Conservation (phyloP, 2,329 filamentous ascomycete genomes). For the Nigrospora osmanthi region DNA sequence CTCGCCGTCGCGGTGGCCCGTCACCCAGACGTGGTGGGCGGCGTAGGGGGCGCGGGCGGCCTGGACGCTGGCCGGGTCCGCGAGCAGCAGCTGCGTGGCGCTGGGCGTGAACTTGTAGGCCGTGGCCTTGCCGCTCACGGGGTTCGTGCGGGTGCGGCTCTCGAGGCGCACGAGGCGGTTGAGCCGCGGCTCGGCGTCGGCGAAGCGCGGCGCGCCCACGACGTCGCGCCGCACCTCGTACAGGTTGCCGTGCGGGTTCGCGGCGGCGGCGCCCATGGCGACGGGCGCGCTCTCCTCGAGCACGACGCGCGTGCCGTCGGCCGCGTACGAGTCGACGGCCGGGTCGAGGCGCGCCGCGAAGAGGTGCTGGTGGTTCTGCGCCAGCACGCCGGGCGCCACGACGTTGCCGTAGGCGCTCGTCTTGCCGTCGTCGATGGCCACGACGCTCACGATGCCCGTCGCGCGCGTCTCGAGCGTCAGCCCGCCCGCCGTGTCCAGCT, state of each 20-base stretch:
- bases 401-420: conserved; percentile 50
- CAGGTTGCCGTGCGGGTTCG: conserved; percentile 54
- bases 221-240: conserved; percentile 45
- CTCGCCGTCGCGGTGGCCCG: conserved; percentile 39
- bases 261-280: conserved; percentile 33
- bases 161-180: conserved; percentile 44
- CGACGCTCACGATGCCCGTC: conserved; percentile 61
- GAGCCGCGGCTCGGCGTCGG: conserved; percentile 44
- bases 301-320: conserved; percentile 15
- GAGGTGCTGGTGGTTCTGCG: conserved; percentile 62
- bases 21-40: conserved; percentile 39
- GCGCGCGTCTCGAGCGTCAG: conserved; percentile 55
- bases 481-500: conserved; percentile 56
- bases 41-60: conserved; percentile 36
- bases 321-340: conserved; percentile 36
- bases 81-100: conserved; percentile 37
- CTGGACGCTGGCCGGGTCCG: conserved; percentile 33
- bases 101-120: conserved; percentile 40
- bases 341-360: conserved; percentile 61
- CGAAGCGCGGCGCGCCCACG: conserved; percentile 35
- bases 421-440: conserved; percentile 48
- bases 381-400: conserved; percentile 54
- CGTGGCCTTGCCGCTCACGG: conserved; percentile 37
- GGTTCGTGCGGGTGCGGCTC: conserved; percentile 35
- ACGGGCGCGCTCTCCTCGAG: conserved; percentile 21